Conservation (phyloP, 2,329 filamentous ascomycete species). For the Pseudogymnoascus sp. region DNA sequence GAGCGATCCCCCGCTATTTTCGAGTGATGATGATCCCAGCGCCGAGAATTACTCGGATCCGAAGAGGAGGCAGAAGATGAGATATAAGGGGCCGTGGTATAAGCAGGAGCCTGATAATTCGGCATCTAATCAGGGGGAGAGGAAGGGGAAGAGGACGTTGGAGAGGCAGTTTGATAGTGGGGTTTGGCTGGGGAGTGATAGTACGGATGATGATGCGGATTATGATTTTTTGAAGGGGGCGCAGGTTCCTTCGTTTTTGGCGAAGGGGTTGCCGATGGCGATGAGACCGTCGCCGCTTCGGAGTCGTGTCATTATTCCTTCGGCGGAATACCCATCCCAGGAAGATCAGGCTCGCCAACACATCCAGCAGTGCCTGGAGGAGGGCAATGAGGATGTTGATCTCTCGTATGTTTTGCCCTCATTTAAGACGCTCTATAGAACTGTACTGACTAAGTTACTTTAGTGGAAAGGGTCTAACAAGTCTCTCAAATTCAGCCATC, state of each 20-base stretch:
- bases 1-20: slow-evolving; percentile 64
- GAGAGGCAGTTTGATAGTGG: slow-evolving; percentile 58
- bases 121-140: slow-evolving; percentile 11
- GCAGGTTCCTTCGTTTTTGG: not conserved
- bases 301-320: not conserved
- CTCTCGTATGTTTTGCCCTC: slow-evolving; percentile 42
- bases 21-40: slow-evolving; percentile 61
- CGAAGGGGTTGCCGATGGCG: not conserved
- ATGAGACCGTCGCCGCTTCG: not conserved
- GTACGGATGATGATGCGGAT: slow-evolving; percentile 38
- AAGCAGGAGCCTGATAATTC: slow-evolving; percentile 41
- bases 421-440: not conserved
- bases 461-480: slow-evolving; percentile 31
- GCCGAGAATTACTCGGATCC: slow-evolving; percentile 54
- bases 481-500: slow-evolving; percentile 48
- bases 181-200: slow-evolving; percentile 59
- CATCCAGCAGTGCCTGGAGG: slow-evolving; percentile 47
- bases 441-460: not conserved
- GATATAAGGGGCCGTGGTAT: slow-evolving; percentile 61
- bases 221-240: slow-evolving; percentile 17
- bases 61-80: slow-evolving; percentile 46
- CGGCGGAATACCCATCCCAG: slow-evolving; percentile 15
- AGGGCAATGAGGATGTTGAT: slow-evolving; percentile 51
- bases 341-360: slow-evolving; percentile 38
- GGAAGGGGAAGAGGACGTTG: slow-evolving; percentile 40